Conservation (phyloP, 1,284 basidiomycete genomes). For the Tetrapyrgos nigripes region DNA sequence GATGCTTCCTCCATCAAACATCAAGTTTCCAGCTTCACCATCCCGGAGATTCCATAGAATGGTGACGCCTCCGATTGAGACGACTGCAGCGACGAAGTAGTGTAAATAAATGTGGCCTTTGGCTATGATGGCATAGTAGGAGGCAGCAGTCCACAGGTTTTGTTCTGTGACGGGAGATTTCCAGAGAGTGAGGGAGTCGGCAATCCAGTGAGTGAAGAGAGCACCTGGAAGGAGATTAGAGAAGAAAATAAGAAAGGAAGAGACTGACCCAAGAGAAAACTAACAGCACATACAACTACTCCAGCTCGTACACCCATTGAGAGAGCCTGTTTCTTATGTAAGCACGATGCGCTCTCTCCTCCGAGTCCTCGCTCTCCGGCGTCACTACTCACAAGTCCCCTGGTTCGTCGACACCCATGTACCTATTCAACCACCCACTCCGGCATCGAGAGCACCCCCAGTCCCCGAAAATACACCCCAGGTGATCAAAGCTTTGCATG, state of each 20-base stretch:
- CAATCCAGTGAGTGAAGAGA: constrained; percentile 87
- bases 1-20: constrained; percentile 88
- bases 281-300: constrained; percentile 75
- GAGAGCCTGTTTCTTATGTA: constrained; percentile 2
- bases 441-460: constrained; percentile 36
- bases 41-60: constrained; percentile 80
- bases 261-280: constrained; percentile 76
- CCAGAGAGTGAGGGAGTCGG: constrained; percentile 85
- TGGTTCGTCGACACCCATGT: constrained; percentile 62
- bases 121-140: constrained; percentile 78
- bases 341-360: constrained; percentile 5
- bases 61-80: constrained; percentile 63
- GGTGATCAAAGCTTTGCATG: constrained; percentile 55
- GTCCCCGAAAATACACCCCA: constrained; percentile 57
- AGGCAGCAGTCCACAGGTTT: constrained; percentile 78
- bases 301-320: constrained; percentile 71
- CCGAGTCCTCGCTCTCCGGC: constrained; percentile 2
- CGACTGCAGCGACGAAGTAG: constrained; percentile 60
- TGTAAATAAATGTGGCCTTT: constrained; percentile 62
- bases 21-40: constrained; percentile 78
- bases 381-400: constrained; percentile 32
- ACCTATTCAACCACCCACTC: constrained; percentile 8
- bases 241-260: background rate
- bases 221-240: constrained; percentile 52
- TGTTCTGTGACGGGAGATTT: constrained; percentile 81